Percentiles rank a stretch among this genome's conserved stretches.
Evolutionary conservation across 345 rosid genomes (phyloP).

Genomic region (Luvunga scandens): DNA sequence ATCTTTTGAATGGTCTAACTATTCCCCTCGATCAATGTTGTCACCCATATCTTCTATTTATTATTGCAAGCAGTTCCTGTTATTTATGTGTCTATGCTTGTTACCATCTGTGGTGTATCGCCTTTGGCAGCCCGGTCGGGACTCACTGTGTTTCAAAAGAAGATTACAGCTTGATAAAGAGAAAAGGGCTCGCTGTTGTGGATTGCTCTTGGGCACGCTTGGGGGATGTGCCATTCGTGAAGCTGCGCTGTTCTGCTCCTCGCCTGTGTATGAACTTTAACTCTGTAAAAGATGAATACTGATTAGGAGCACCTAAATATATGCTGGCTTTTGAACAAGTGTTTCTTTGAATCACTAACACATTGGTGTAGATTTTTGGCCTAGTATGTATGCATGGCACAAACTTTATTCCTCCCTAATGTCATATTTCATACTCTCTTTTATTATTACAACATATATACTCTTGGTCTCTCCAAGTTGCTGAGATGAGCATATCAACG

Average conservation of each 20-base stretch:
- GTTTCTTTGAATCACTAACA: background rate
- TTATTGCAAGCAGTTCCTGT: background rate
- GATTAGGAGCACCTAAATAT: background rate
- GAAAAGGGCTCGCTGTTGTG: slow-evolving; percentile 92
- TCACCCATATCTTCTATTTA: background rate
- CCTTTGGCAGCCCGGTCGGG: slow-evolving; percentile 79
- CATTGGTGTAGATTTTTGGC: background rate
- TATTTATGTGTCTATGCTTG: background rate
- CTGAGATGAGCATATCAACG: background rate
- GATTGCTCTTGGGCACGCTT: slow-evolving; percentile 99
- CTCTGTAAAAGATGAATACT: background rate
- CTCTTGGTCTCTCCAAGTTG: background rate
- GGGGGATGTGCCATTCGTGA: slow-evolving; percentile 88
- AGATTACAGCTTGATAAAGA: slow-evolving; percentile 67
- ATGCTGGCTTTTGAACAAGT: background rate
- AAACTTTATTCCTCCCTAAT: background rate
- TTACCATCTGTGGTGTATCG: slow-evolving; percentile 6
- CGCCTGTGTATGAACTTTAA: slow-evolving; percentile 69
- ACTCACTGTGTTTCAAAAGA: slow-evolving; percentile 82
- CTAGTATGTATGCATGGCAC: background rate
- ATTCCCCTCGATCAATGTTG: background rate
- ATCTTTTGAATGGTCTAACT: background rate
- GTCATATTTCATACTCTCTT: too few species aligned
- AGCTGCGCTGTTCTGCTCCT: slow-evolving; percentile 88
- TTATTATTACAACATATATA: background rate